Percentiles rank a stretch among this genome's conserved stretches.
These are phyloP conservation scores for Hypoxylon sp. DNA, from an alignment of 2,329 filamentous ascomycete genomes.

Conservation along the genomic window DNA sequence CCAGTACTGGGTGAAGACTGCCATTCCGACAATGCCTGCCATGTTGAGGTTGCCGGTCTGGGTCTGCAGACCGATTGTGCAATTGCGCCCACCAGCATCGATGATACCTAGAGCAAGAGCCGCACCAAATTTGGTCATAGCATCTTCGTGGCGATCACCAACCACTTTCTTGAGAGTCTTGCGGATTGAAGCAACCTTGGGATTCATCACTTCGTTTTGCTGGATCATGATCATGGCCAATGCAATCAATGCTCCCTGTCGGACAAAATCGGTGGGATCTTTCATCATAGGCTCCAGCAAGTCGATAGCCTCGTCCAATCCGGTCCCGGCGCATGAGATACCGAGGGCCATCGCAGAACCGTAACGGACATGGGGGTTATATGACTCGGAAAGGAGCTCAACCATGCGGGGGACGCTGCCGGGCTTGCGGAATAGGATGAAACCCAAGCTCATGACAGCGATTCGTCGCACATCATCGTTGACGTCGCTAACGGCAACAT, in stretches of 20 bases:
- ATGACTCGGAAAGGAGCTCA: constrained; percentile 96
- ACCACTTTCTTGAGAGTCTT: constrained; percentile 96
- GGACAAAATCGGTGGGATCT: constrained; percentile 97
- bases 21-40: constrained; percentile 97
- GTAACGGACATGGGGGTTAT: constrained; percentile 98
- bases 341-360: constrained; percentile 98
- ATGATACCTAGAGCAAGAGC: constrained; percentile 96
- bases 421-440: constrained; percentile 98
- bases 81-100: constrained; percentile 97
- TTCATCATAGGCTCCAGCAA: constrained; percentile 99
- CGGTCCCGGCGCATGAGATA: constrained; percentile 97
- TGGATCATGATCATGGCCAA: constrained; percentile 99
- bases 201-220: constrained; percentile 98
- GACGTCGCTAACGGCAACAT: constrained; percentile 97
- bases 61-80: constrained; percentile 96
- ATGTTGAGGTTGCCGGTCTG: constrained; percentile 99
- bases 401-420: constrained; percentile 98
- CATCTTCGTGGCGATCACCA: constrained; percentile 95
- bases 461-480: constrained; percentile 97
- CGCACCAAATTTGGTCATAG: constrained; percentile 99
- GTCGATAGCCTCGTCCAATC: constrained; percentile 95
- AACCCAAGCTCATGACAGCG: constrained; percentile 97
- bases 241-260: constrained; percentile 94
- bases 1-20: constrained; percentile 99
- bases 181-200: constrained; percentile 90